Conservation (phyloP, 805 yeast species). For the Kluyveromyces siamensis region DNA sequence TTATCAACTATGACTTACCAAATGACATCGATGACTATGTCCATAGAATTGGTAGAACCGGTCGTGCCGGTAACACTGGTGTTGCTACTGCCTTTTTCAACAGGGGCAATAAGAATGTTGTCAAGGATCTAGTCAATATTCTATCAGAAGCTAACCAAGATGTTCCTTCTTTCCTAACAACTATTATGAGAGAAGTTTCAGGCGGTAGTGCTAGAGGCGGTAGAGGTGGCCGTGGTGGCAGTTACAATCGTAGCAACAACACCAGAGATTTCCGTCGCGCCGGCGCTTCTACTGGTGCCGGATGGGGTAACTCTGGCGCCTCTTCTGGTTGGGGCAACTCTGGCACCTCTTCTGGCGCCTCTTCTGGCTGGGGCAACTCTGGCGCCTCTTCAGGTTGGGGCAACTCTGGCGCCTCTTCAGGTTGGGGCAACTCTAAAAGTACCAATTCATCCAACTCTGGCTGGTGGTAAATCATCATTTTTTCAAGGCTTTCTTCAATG, state of each 20-base stretch:
- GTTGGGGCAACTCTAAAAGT: not conserved
- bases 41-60: constrained; percentile 99
- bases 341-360: constrained; percentile 17
- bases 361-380: constrained; percentile 25
- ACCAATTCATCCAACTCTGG: constrained; percentile 9
- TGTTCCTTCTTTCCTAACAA: constrained; percentile 79
- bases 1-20: constrained; percentile 95
- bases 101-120: constrained; percentile 87
- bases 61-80: constrained; percentile 99
- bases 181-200: constrained; percentile 68
- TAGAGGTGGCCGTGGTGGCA: constrained; percentile 8
- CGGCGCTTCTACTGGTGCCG: constrained; percentile 15
- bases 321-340: constrained; percentile 1
- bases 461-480: constrained; percentile 17
- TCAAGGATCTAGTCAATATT: constrained; percentile 77
- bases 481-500: not conserved
- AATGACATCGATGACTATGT: constrained; percentile 96
- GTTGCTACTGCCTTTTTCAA: constrained; percentile 96
- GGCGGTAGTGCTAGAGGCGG: constrained; percentile 31
- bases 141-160: constrained; percentile 96
- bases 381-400: constrained; percentile 10
- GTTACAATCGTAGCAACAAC: constrained; percentile 19
- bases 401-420: constrained; percentile 6
- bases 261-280: constrained; percentile 29
- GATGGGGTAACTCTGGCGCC: constrained; percentile 10